Percentiles rank a stretch among this genome's conserved stretches.
These are phyloP conservation scores for Balamuthia mandrillaris DNA, from an alignment of 208 protist genomes.

Conservation along the genomic window DNA sequence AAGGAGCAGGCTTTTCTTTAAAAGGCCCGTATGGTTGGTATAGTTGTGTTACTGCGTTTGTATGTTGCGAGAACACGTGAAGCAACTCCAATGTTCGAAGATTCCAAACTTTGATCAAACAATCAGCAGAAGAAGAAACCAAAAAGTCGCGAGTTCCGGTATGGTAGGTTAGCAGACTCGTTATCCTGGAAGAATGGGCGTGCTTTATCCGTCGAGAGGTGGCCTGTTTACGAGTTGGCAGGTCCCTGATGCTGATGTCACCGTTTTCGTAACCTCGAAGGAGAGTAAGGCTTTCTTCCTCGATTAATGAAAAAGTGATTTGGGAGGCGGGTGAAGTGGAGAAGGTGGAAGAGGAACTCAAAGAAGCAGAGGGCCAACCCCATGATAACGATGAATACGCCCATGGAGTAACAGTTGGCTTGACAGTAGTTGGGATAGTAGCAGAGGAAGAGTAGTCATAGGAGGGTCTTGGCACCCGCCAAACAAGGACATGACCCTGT, in stretches of 20 bases:
- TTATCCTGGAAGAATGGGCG: neutral
- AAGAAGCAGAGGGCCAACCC: too few species aligned
- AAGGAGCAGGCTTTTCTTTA: neutral
- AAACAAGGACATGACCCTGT: too few species aligned
- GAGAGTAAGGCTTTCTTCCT: neutral
- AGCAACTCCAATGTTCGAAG: neutral
- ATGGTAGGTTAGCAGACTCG: neutral
- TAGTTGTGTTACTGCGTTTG: neutral
- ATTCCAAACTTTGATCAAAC: conserved; percentile 29
- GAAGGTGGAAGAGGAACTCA: too few species aligned
- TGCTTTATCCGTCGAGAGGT: neutral
- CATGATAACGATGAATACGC: too few species aligned
- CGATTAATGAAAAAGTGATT: neutral
- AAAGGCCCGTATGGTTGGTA: neutral
- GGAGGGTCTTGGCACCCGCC: too few species aligned
- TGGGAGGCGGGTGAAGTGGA: neutral
- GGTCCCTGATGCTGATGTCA: neutral
- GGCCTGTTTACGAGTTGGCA: neutral
- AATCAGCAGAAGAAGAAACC: neutral
- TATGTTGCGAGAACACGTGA: neutral
- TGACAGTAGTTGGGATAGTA: too few species aligned
- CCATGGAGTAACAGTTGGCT: too few species aligned
- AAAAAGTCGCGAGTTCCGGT: neutral
- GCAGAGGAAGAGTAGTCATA: too few species aligned
- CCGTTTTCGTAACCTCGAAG: conserved; percentile 17